Evolutionary conservation across 2,329 filamentous ascomycete genomes (phyloP), one percentile per base, ranked within the genome.

Genomic region (Didymella sp.): DNA sequence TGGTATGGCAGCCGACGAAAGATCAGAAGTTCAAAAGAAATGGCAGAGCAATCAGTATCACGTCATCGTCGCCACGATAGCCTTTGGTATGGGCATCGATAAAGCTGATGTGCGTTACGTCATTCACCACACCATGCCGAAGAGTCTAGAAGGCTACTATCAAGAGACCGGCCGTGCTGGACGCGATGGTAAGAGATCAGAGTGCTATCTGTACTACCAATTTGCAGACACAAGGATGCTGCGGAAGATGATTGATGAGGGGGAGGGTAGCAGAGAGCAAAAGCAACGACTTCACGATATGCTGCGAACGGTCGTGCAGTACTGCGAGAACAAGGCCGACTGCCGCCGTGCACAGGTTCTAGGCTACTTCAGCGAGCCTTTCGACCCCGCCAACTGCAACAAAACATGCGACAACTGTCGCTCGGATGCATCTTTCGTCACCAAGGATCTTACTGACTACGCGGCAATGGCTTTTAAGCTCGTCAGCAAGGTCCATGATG

Each of bases 61-160:
- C 65, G 90, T 99, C 30, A 96, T 99, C 40, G 95, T 99, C 46
- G 96, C 95, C 19, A 99, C 95, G 0, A 98, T 99, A 74, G 95
- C 95, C 22, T 99, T 99, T 73, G 95, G 95, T 6, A 99, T 99
- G 95, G 95, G 95, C n/a, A 99, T 99, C 63, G 95, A 99, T 80
- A 99, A 99, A 75, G 86, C 93, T 0, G 90, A 99, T 73, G 95
- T 99, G 44, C 90, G 95, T 25, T 99, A 96, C 73, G 95, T 99
- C 30, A 91, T 99, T 37, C 96, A 99, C 72, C 89, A 96, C 69
- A 90, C 88, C 40, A 82, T 99, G 6, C 95, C 95, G 1, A 98
- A 99, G 77, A 97, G 92, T 68, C 80, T 99, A 51, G 95, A 99
- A 77, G 95, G 95, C 0, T 99, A 99, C 75, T 99, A 99, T 71